Percentiles rank a stretch among this genome's conserved stretches.
phyloP scores from a whole-genome alignment of 2,329 filamentous ascomycete genomes.

The Claviceps sp. region DNA sequence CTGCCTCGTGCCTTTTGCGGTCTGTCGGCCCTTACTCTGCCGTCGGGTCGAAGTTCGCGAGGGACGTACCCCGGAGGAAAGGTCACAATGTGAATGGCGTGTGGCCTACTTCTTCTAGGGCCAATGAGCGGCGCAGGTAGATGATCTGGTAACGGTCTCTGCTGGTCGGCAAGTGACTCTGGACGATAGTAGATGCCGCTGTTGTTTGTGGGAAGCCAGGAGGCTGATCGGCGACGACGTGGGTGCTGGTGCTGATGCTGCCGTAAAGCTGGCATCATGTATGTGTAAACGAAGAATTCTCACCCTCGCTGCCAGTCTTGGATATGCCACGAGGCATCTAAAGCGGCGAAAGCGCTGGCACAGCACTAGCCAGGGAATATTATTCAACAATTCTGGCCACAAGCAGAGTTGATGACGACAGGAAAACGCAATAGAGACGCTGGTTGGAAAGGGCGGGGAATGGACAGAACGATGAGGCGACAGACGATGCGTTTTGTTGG shows the following conservation, averaged over 20 bases:
- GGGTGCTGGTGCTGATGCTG: not conserved
- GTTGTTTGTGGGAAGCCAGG: conserved; percentile 3
- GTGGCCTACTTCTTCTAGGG: conserved; percentile 24
- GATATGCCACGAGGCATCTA: not conserved
- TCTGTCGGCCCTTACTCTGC: not conserved
- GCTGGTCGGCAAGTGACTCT: conserved; percentile 1
- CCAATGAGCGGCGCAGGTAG: conserved; percentile 26
- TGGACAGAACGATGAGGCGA: not conserved
- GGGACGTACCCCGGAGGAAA: conserved; percentile 31
- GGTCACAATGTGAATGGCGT: conserved; percentile 29
- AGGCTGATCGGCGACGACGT: conserved; percentile 3
- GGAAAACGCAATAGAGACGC: not conserved
- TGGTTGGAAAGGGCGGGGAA: not conserved
- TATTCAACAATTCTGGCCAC: not conserved
- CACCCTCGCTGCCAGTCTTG: not conserved
- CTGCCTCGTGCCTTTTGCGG: not conserved
- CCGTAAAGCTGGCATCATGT: conserved; percentile 4
- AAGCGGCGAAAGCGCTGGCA: not conserved
- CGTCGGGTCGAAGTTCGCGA: conserved; percentile 24
- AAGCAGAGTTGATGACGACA: not conserved
- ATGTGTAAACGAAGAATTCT: conserved; percentile 1
- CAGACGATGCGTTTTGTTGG: not conserved
- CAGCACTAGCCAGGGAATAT: not conserved
- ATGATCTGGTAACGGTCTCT: conserved; percentile 3
- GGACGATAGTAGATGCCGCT: conserved; percentile 7